Percentiles rank a stretch among this genome's conserved stretches.
Conservation (phyloP, 768 basidiomycete species). For the Pisolithus marmoratus region DNA sequence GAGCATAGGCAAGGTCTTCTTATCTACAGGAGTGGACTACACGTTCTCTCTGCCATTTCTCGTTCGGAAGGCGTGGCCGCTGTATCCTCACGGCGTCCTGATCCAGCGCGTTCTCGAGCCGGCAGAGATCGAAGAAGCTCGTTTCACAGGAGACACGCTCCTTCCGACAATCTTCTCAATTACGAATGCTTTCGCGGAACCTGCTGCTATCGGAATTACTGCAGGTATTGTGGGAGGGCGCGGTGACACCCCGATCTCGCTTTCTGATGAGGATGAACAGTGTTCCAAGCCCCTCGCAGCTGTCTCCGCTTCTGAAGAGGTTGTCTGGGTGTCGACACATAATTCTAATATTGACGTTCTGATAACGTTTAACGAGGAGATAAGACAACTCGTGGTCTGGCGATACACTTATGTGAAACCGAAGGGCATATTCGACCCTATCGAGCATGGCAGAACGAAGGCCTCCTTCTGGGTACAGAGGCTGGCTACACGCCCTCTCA, state of each 20-base stretch:
- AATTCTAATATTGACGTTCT: slow-evolving; percentile 42
- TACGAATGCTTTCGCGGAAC: slow-evolving; percentile 71
- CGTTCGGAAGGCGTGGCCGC: slow-evolving; percentile 72
- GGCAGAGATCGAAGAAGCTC: slow-evolving; percentile 60
- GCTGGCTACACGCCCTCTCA: slow-evolving; percentile 44
- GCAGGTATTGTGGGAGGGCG: slow-evolving; percentile 48
- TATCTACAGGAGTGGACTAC: slow-evolving; percentile 66
- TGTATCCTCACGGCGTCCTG: slow-evolving; percentile 73
- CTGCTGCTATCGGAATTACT: slow-evolving; percentile 65
- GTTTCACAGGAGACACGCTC: slow-evolving; percentile 55
- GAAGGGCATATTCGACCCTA: slow-evolving; percentile 39
- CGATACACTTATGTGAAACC: slow-evolving; percentile 64
- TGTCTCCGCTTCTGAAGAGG: slow-evolving; percentile 57
- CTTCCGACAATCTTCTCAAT: slow-evolving; percentile 81
- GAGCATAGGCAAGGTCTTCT: slow-evolving; percentile 65
- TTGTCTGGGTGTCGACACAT: slow-evolving; percentile 53
- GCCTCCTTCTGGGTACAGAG: slow-evolving; percentile 71
- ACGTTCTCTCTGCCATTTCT: slow-evolving; percentile 79
- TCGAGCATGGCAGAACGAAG: slow-evolving; percentile 62
- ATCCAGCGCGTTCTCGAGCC: slow-evolving; percentile 70
- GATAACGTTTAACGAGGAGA: slow-evolving; percentile 55
- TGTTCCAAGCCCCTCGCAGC: slow-evolving; percentile 45
- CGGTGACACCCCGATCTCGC: slow-evolving; percentile 25
- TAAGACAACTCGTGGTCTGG: slow-evolving; percentile 58
- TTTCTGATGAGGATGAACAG: slow-evolving; percentile 54